Evolutionary conservation across 2,329 filamentous ascomycete genomes (phyloP).

Genomic region (Alternaria burnsii): DNA sequence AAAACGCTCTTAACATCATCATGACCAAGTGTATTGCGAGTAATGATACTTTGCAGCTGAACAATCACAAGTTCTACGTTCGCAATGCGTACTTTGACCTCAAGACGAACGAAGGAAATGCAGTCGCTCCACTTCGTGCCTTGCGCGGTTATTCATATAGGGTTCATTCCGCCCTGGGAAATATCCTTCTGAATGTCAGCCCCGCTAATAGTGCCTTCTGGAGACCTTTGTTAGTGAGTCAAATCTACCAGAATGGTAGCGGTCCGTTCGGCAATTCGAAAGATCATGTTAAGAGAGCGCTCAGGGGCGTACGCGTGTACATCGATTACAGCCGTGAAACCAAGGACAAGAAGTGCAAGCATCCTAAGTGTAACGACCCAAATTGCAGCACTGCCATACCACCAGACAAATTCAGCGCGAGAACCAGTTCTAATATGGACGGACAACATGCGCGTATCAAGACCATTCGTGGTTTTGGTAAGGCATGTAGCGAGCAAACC

Average conservation of each 20-base stretch:
- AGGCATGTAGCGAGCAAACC: no score
- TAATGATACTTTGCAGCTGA: background rate
- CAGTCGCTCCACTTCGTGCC: background rate
- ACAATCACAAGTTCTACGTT: background rate
- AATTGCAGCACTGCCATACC: background rate
- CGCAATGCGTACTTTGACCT: background rate
- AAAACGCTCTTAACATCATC: background rate
- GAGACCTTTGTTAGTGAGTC: slow-evolving; percentile 18
- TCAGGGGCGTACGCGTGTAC: slow-evolving; percentile 6
- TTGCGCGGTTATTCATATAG: slow-evolving; percentile 26
- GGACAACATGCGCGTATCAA: no score
- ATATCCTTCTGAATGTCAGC: slow-evolving; percentile 19
- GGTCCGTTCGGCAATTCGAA: background rate
- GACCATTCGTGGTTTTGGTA: no score
- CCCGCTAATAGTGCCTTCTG: slow-evolving; percentile 22
- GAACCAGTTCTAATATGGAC: no score
- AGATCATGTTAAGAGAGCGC: background rate
- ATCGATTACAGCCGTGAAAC: background rate
- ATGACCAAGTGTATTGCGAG: background rate
- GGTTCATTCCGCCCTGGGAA: slow-evolving; percentile 16
- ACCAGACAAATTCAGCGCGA: no score
- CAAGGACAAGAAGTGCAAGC: background rate
- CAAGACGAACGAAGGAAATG: background rate
- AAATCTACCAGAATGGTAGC: slow-evolving; percentile 6
- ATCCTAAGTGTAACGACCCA: background rate